phyloP scores from a whole-genome alignment of 805 yeast species.

The Candida nanaspora region DNA sequence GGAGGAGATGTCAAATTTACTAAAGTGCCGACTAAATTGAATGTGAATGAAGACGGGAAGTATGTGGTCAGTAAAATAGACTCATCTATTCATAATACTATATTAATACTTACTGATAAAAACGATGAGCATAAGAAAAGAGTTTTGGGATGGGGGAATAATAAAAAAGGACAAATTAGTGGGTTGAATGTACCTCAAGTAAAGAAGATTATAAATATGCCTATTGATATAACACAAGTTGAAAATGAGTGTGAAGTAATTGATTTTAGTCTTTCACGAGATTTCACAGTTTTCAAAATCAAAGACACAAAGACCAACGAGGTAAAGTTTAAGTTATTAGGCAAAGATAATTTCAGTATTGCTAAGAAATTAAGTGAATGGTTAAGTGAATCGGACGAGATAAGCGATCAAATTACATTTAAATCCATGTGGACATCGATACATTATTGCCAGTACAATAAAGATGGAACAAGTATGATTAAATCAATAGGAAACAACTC shows the following conservation, averaged over 20 bases:
- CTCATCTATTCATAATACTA: slow-evolving; percentile 40
- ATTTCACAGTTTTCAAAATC: slow-evolving; percentile 37
- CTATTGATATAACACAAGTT: slow-evolving; percentile 8
- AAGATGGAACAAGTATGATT: slow-evolving; percentile 13
- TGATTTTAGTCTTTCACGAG: slow-evolving; percentile 44
- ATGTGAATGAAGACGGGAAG: neutral
- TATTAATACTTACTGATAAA: slow-evolving; percentile 33
- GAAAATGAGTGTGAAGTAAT: slow-evolving; percentile 2
- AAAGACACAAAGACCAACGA: slow-evolving; percentile 7
- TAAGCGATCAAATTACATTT: too few species aligned
- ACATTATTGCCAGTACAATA: too few species aligned
- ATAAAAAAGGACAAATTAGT: slow-evolving; percentile 50
- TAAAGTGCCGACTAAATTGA: too few species aligned
- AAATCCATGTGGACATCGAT: slow-evolving; percentile 76
- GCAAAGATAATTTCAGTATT: slow-evolving; percentile 26
- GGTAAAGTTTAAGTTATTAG: slow-evolving; percentile 16
- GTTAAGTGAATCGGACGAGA: too few species aligned
- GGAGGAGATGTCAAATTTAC: too few species aligned
- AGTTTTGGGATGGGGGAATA: slow-evolving; percentile 62
- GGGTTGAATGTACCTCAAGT: neutral
- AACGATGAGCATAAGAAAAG: slow-evolving; percentile 2
- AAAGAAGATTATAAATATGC: slow-evolving; percentile 17
- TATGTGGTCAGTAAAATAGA: slow-evolving; percentile 5
- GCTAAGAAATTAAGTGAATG: slow-evolving; percentile 1
- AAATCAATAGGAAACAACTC: slow-evolving; percentile 66